Conservation (phyloP, 176 grass and related monocot genomes). For the Tuctoria greenei region DNA sequence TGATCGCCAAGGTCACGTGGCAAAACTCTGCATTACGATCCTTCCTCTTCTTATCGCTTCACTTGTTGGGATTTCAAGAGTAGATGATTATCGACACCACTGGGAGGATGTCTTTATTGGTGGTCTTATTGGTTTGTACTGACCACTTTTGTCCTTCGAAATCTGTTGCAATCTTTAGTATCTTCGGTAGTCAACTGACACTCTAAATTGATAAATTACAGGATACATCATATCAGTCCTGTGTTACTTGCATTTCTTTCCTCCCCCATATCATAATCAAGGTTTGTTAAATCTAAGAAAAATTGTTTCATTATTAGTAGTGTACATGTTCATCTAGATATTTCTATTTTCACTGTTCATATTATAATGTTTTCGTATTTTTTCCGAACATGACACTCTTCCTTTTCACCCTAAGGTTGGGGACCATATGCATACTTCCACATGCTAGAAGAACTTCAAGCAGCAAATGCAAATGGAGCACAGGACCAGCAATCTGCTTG, state of each 20-base stretch:
- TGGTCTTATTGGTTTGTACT: slow-evolving; percentile 58
- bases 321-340: not conserved
- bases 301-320: not conserved
- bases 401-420: slow-evolving; percentile 43
- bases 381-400: not conserved
- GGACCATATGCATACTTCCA: slow-evolving; percentile 70
- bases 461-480: slow-evolving; percentile 2
- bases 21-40: slow-evolving; percentile 84
- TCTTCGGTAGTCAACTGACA: not conserved
- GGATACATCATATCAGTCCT: slow-evolving; percentile 49
- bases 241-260: slow-evolving; percentile 88
- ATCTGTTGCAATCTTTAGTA: not conserved
- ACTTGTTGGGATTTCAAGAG: slow-evolving; percentile 68
- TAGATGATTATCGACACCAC: slow-evolving; percentile 85
- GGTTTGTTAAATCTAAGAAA: slow-evolving; percentile 43
- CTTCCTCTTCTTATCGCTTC: slow-evolving; percentile 73
- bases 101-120: slow-evolving; percentile 87
- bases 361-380: not conserved
- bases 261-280: slow-evolving; percentile 66
- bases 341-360: not conserved
- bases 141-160: not conserved
- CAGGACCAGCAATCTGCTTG: slow-evolving; percentile 30
- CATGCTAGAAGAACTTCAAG: slow-evolving; percentile 53
- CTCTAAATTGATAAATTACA: slow-evolving; percentile 29
- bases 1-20: slow-evolving; percentile 59